Base-by-base conservation (phyloP, 306 rosid species). In the Hippophae rhamnoides region DNA sequence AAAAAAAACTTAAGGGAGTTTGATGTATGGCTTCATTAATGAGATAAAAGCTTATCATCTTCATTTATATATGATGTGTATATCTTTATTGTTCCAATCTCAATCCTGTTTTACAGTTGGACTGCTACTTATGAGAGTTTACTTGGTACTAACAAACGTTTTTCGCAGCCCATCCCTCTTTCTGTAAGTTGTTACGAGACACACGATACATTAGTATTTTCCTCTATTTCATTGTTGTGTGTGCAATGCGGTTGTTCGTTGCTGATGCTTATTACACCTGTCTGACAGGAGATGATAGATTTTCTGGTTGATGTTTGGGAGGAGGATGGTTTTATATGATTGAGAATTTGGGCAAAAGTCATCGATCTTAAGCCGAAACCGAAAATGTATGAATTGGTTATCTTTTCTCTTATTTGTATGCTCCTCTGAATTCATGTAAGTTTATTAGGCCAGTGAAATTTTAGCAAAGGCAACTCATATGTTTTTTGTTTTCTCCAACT, bases 271-370 rank as follows among this genome's bases (percentile, higher is more conserved):
- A 43, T 41, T n/a, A 43, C 57, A 55, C 45, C 55, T 67, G 56
- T 2, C 10, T 58, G 74, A 58, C 90, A 90, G 97, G 97, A 90
- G 73, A 90, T 90, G 96, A 27, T 84, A 14, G 94, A 85, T 8
- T 88, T 85, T 74, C 89, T 88, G 63, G 87, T 77, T 61, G 86
- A 87, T 69, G 61, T 81, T 13, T 90, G 96, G 96, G 98, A 87
- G 75, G 72, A 76, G 52, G 96, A 85, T 48, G 96, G 95, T 66
- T 54, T 54, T 85, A 51, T 85, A 87, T 68, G 98, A 85, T 63
- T 85, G 79, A 90, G 52, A 65, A 43, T 31, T 31, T 31, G 4
- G 0, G 38, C 38, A 31, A 2, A 31, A 31, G 38, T 31, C 4
- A 18, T 18, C n/a, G n/a, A n/a, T n/a, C 23, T 18, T 18, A 31